These are phyloP conservation scores for Camelina sativa DNA, from an alignment of 345 rosid genomes.

Conservation along the genomic window DNA sequence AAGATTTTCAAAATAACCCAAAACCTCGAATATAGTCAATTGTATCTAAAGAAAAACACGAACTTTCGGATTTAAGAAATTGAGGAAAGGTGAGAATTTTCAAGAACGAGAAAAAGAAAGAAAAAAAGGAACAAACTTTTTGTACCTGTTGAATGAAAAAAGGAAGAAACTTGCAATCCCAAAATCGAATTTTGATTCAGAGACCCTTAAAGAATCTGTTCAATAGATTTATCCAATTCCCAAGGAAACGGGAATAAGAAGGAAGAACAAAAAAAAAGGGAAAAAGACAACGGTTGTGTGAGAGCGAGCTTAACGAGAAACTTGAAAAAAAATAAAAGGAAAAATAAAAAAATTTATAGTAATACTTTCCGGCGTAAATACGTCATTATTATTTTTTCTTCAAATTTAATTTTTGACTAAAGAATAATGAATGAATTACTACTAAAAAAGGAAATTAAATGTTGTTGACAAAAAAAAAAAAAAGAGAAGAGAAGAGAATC, in stretches of 20 bases:
- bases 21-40: background rate
- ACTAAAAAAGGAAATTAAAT: background rate
- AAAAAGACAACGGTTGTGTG: background rate
- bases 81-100: background rate
- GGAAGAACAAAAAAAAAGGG: too few species aligned
- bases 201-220: background rate
- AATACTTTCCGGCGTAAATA: conserved; percentile 2
- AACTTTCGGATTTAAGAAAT: conserved; percentile 11
- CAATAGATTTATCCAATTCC: background rate
- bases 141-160: background rate
- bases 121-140: conserved; percentile 26
- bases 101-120: background rate
- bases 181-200: conserved; percentile 7
- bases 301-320: conserved; percentile 28
- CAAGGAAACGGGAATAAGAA: background rate
- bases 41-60: background rate
- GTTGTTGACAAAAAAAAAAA: background rate
- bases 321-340: background rate
- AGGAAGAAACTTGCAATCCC: conserved; percentile 15
- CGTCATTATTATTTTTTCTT: background rate
- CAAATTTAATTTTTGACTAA: background rate
- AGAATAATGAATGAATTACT: background rate
- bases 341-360: too few species aligned
- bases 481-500: background rate
- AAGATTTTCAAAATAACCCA: background rate